Base-by-base conservation (phyloP, 768 basidiomycete genomes). In the button mushroom (Agaricus bisporus) region DNA sequence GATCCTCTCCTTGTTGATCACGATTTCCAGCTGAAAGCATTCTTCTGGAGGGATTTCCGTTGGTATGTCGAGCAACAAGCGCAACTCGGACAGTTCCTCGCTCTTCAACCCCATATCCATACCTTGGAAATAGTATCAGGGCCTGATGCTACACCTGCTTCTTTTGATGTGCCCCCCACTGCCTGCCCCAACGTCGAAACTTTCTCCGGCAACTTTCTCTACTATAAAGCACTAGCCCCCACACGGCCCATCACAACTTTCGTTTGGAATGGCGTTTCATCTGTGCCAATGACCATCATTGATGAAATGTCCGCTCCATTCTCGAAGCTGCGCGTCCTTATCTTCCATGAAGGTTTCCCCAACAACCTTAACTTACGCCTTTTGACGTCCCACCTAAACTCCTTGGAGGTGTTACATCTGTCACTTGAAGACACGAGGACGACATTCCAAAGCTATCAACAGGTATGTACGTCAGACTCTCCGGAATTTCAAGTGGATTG, bases 31-130 rank as follows among this genome's bases (percentile, higher is more conserved):
- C n/a, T 50, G 28, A 28, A 41, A 14, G 49, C 32, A 20, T 41
- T 50, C 6, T 50, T 39, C 11, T 50, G 49, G 49, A 50, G 49
- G 25, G 49, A 50, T 18, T 50, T 50, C 49, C 49, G 49, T n/a
- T 50, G 49, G 49, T 50, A 50, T 50, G 28, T 50, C 25, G 22
- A 14, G n/a, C 7, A 41, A 18, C 15, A 41, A 29, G 25, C 49
- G 5, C 38, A 29, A 10, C 39, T 50, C 11, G 39, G 41, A 20
- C 29, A 50, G 9, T 29, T 50, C 38, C 26, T 50, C 15, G 49
- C 49, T 29, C 26, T 15, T 4, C 49, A 50, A 18, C 6, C 38
- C 25, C 49, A 28, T 15, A 41, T 50, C 49, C 25, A 26, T 17
- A 50, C 49, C 12, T 17, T 50, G 14, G 49, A 50, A 17, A 41